A percentile compares a stretch with the other conserved stretches of the same genome.
phyloP scores from a whole-genome alignment of 148 eudicot species.

The Hydrangea macrophylla region DNA sequence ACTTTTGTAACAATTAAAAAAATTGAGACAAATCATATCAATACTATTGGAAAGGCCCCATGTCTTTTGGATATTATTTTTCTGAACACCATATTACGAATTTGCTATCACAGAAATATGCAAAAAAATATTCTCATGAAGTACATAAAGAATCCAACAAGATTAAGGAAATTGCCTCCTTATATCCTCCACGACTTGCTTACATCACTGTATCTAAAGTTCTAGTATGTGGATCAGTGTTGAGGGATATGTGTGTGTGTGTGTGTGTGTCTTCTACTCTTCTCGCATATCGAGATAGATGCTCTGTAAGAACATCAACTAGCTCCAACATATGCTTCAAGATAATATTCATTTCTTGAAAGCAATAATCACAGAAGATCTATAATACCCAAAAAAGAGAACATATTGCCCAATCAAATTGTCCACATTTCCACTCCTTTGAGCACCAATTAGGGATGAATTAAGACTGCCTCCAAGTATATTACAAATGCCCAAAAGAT shows the following conservation, averaged over 20 bases:
- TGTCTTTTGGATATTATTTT: too few species aligned
- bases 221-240: constrained; percentile 83
- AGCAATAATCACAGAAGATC: not conserved
- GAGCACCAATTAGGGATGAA: constrained; percentile 87
- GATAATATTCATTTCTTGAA: not conserved
- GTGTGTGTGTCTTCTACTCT: constrained; percentile 92
- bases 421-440: constrained; percentile 88
- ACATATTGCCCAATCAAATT: constrained; percentile 79
- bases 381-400: constrained; percentile 69
- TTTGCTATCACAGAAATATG: too few species aligned
- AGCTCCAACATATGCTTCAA: constrained; percentile 71
- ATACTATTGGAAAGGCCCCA: too few species aligned
- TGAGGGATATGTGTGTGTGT: constrained; percentile 78
- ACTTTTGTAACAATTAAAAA: too few species aligned
- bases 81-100: too few species aligned
- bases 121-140: not conserved
- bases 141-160: not conserved
- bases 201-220: constrained; percentile 83
- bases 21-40: too few species aligned
- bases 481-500: constrained; percentile 78
- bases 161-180: constrained; percentile 46
- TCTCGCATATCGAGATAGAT: constrained; percentile 92
- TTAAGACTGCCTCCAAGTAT: constrained; percentile 83
- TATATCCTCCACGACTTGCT: constrained; percentile 92
- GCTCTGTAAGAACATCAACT: constrained; percentile 85